phyloP scores from a whole-genome alignment of 129 eudicot genomes.

The Solidago caesia region DNA sequence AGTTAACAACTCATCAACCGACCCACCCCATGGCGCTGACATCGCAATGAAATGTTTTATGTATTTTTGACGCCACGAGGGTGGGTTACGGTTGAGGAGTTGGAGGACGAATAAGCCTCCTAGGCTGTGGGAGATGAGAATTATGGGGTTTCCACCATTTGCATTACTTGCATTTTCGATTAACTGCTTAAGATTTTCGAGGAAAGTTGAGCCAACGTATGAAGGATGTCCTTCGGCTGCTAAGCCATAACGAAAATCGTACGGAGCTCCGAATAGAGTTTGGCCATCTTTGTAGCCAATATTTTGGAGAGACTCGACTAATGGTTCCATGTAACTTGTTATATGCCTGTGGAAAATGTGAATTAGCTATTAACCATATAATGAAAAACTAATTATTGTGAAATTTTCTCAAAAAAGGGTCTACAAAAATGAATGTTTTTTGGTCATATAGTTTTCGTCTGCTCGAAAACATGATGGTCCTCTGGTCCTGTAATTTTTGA shows the following conservation, averaged over 20 bases:
- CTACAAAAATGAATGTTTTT: no score
- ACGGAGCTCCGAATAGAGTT: constrained; percentile 85
- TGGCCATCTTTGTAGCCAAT: constrained; percentile 57
- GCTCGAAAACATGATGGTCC: no score
- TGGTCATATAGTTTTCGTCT: no score
- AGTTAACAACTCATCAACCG: constrained; percentile 69
- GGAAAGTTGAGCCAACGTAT: constrained; percentile 51
- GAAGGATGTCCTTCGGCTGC: constrained; percentile 75
- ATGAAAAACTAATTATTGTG: no score
- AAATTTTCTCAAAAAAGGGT: no score
- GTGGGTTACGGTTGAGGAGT: constrained; percentile 55
- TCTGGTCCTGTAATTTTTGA: no score
- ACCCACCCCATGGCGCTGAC: constrained; percentile 88
- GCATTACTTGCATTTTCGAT: constrained; percentile 59
- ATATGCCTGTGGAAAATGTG: constrained; percentile 42
- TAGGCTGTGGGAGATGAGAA: constrained; percentile 78
- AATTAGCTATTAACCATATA: no score
- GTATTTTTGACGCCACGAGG: constrained; percentile 57
- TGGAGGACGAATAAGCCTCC: constrained; percentile 72
- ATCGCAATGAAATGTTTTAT: constrained; percentile 74
- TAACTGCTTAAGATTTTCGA: constrained; percentile 51
- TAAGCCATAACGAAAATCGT: constrained; percentile 83
- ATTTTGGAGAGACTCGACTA: constrained; percentile 54
- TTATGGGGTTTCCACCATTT: constrained; percentile 57
- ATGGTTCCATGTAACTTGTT: constrained; percentile 70